phyloP scores from a whole-genome alignment of 176 grass and related monocot genomes.

The Avena insularis region DNA sequence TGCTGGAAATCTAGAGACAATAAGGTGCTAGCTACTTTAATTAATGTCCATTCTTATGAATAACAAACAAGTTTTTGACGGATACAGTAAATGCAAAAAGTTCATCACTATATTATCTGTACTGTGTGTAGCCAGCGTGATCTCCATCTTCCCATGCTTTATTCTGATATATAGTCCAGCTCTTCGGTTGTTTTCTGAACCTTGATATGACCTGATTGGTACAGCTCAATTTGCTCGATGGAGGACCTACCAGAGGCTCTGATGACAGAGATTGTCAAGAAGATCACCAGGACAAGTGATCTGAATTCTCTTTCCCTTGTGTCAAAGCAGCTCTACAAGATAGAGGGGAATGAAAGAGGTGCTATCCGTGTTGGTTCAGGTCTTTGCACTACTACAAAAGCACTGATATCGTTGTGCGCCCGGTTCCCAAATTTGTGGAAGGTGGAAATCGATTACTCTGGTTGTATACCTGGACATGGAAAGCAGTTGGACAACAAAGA shows the following conservation, averaged over 20 bases:
- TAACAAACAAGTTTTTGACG: background rate
- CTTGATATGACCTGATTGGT: background rate
- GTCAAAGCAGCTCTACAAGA: too few relatives aligned
- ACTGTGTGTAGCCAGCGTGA: background rate
- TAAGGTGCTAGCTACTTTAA: too few relatives aligned
- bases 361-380: too few relatives aligned
- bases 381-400: too few relatives aligned
- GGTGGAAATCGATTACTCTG: too few relatives aligned
- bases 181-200: background rate
- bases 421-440: too few relatives aligned
- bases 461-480: too few relatives aligned
- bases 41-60: background rate
- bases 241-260: slow-evolving; percentile 54
- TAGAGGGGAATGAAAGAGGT: too few relatives aligned
- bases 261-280: slow-evolving; percentile 55
- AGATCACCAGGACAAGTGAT: slow-evolving; percentile 46
- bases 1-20: too few relatives aligned
- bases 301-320: slow-evolving; percentile 57
- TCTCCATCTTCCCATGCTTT: background rate
- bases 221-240: slow-evolving; percentile 32
- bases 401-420: too few relatives aligned
- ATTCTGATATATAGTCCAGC: background rate
- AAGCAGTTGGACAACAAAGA: background rate
- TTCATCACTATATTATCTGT: background rate
- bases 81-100: background rate